phyloP scores from a whole-genome alignment of 805 yeast species.

The Sugiyamaella americana region DNA sequence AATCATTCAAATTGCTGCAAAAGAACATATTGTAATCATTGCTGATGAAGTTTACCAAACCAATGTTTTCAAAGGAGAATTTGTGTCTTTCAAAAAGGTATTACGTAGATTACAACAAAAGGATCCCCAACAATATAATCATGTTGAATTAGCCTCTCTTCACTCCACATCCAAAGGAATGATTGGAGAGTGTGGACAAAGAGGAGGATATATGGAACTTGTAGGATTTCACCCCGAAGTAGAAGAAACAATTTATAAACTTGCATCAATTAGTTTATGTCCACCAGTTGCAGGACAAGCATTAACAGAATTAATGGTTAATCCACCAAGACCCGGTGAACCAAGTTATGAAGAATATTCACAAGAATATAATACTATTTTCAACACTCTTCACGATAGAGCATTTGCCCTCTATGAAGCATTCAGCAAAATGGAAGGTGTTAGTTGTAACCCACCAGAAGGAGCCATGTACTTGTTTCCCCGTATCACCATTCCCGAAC shows the following conservation, averaged over 20 bases:
- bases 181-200: conserved; percentile 97
- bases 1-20: conserved; percentile 74
- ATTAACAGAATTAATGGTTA: conserved; percentile 83
- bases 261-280: conserved; percentile 87
- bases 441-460: conserved; percentile 80
- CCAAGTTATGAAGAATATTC: conserved; percentile 64
- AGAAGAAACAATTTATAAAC: conserved; percentile 63
- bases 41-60: conserved; percentile 99
- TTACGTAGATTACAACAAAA: conserved; percentile 54
- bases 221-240: conserved; percentile 73
- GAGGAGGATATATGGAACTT: conserved; percentile 98
- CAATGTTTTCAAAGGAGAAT: conserved; percentile 76
- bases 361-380: conserved; percentile 57
- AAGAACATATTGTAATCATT: conserved; percentile 74
- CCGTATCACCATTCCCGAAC: conserved; percentile 54
- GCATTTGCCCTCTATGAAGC: conserved; percentile 62
- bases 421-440: conserved; percentile 72
- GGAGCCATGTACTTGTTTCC: conserved; percentile 99
- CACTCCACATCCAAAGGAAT: conserved; percentile 99
- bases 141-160: conserved; percentile 84
- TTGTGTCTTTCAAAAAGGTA: conserved; percentile 78
- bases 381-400: conserved; percentile 54
- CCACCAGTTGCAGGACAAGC: conserved; percentile 96
- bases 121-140: conserved; percentile 50
- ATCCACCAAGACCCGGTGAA: conserved; percentile 80